These are phyloP conservation scores for Vaccinium vitisidaea DNA, from an alignment of 148 eudicot species.

Conservation along the genomic window DNA sequence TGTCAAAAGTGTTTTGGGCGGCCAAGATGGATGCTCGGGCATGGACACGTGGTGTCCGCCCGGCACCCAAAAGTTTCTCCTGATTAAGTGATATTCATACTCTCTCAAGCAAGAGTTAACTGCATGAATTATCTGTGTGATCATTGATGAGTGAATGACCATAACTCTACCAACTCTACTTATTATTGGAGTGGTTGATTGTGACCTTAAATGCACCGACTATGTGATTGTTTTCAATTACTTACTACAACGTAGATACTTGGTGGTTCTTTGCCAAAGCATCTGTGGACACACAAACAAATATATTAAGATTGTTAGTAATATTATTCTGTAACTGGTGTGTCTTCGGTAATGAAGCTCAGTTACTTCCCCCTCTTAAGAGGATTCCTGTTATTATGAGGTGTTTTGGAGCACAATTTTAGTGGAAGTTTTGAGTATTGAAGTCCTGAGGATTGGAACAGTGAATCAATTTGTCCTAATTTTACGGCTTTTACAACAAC, in stretches of 20 bases:
- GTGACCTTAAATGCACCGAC: slow-evolving; percentile 6
- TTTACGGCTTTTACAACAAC: background rate
- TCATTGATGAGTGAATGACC: background rate
- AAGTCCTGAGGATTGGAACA: background rate
- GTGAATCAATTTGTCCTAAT: background rate
- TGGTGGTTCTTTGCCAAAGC: background rate
- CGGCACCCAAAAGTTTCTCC: background rate
- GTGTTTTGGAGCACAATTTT: background rate
- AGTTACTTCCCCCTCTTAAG: background rate
- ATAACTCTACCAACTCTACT: background rate
- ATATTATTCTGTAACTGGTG: background rate
- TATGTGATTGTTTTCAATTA: background rate
- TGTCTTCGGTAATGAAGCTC: background rate
- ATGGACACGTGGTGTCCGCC: no score
- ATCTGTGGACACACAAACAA: background rate
- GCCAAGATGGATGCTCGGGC: no score
- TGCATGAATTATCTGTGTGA: background rate
- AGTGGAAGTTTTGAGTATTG: background rate
- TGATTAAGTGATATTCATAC: background rate
- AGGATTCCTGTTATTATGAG: background rate
- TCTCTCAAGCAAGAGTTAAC: background rate
- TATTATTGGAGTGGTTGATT: background rate
- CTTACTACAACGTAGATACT: background rate
- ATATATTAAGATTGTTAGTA: background rate
- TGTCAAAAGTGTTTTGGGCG: no score